A percentile compares a stretch with the other conserved stretches of the same genome.
Evolutionary conservation across 2,329 filamentous ascomycete species (phyloP).

Genomic region (Davidsoniella neocaledoniae): DNA sequence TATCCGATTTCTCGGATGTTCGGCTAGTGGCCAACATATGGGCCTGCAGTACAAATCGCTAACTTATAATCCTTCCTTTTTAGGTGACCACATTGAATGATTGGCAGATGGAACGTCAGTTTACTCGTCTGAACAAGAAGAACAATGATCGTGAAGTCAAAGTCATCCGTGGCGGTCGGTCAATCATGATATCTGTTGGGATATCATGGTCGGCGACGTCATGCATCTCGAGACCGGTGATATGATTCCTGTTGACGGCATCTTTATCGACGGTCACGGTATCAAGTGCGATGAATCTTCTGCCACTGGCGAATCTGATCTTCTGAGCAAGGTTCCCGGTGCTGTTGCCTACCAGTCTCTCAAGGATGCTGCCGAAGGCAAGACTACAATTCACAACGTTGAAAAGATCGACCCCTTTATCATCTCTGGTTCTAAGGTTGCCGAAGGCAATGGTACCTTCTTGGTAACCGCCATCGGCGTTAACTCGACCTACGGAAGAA

Average conservation of each 20-base stretch:
- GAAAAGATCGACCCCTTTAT: conserved; percentile 44
- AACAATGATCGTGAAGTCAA: conserved; percentile 50
- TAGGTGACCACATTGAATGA: conserved; percentile 34
- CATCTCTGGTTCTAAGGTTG: conserved; percentile 37
- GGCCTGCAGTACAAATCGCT: not conserved
- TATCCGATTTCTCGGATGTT: too few species aligned
- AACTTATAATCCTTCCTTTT: not conserved
- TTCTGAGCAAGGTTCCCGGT: conserved; percentile 48
- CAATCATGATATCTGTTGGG: conserved; percentile 46
- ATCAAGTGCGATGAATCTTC: conserved; percentile 56
- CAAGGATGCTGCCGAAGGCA: conserved; percentile 18
- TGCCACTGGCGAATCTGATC: conserved; percentile 56
- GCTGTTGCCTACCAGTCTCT: conserved; percentile 41
- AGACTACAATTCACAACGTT: conserved; percentile 19
- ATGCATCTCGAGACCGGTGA: conserved; percentile 54
- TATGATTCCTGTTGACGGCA: conserved; percentile 52
- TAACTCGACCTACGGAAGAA: conserved; percentile 36
- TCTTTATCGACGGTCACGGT: conserved; percentile 40
- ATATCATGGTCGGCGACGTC: conserved; percentile 53
- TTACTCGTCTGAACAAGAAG: conserved; percentile 42
- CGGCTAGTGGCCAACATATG: too few species aligned
- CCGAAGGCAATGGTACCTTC: conserved; percentile 36
- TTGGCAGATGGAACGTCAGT: conserved; percentile 52
- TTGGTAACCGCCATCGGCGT: conserved; percentile 38
- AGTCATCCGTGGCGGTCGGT: conserved; percentile 49